Conservation (phyloP, 345 rosid species). For the Dimocarpus longan region DNA sequence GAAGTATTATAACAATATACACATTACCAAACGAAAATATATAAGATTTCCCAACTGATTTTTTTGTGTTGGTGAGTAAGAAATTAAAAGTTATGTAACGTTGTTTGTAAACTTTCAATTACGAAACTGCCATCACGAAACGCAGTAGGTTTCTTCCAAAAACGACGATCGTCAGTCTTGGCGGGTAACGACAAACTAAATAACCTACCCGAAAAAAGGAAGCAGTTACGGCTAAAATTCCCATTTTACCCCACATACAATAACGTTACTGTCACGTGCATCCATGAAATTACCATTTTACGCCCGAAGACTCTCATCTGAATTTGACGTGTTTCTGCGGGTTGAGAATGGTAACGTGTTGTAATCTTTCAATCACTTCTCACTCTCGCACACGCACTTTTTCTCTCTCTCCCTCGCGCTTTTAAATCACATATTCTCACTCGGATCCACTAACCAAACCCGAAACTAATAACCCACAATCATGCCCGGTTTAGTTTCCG, state of each 20-base stretch:
- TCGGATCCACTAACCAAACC: neutral
- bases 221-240: neutral
- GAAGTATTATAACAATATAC: no score
- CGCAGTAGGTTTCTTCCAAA: neutral
- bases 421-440: neutral
- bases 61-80: no score
- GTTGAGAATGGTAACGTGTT: slow-evolving; percentile 23
- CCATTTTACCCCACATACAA: neutral
- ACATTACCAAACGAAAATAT: no score
- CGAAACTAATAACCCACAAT: slow-evolving; percentile 13
- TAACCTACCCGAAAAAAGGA: neutral
- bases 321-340: neutral
- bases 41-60: no score
- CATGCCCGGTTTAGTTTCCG: slow-evolving; percentile 93
- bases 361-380: neutral
- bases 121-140: neutral
- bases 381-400: neutral
- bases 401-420: slow-evolving; percentile 15
- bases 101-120: no score
- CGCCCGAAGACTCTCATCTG: neutral
- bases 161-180: neutral
- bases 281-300: neutral
- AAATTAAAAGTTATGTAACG: no score
- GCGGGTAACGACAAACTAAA: neutral
- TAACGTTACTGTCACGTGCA: no score